These are phyloP conservation scores for Corrigiola litoralis DNA, from an alignment of 179 eudicot species.

Conservation along the genomic window DNA sequence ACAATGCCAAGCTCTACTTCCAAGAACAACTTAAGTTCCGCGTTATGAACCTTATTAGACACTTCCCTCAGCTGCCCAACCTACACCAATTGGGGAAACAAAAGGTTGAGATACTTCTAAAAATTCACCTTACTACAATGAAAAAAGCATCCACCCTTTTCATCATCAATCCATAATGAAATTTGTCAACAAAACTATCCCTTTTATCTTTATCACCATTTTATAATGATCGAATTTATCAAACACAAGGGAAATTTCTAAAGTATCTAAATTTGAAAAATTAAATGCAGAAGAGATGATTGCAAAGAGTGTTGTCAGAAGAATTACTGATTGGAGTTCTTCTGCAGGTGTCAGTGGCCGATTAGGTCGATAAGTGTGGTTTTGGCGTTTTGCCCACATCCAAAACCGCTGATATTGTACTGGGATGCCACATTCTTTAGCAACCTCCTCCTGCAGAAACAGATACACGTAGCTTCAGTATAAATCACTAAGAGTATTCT, in stretches of 20 bases:
- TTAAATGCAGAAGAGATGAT: background rate
- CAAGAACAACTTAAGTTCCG: slow-evolving; percentile 71
- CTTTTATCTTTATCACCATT: background rate
- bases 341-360: slow-evolving; percentile 61
- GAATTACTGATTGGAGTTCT: slow-evolving; percentile 62
- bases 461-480: background rate
- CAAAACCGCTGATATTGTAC: slow-evolving; percentile 76
- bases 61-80: slow-evolving; percentile 83
- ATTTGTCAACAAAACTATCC: too few species aligned
- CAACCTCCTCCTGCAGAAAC: slow-evolving; percentile 73
- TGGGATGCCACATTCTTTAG: slow-evolving; percentile 69
- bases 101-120: background rate
- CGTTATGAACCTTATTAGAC: slow-evolving; percentile 63
- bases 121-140: background rate
- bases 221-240: background rate
- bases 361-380: slow-evolving; percentile 76
- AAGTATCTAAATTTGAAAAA: background rate
- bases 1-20: slow-evolving; percentile 76
- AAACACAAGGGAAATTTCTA: background rate
- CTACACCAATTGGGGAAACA: slow-evolving; percentile 31
- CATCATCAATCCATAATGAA: background rate
- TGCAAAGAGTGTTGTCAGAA: background rate
- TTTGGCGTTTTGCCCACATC: slow-evolving; percentile 88
- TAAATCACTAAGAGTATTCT: background rate
- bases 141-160: background rate